Base-by-base conservation (phyloP, 2,329 filamentous ascomycete genomes). In the Epicoccum nigrum region DNA sequence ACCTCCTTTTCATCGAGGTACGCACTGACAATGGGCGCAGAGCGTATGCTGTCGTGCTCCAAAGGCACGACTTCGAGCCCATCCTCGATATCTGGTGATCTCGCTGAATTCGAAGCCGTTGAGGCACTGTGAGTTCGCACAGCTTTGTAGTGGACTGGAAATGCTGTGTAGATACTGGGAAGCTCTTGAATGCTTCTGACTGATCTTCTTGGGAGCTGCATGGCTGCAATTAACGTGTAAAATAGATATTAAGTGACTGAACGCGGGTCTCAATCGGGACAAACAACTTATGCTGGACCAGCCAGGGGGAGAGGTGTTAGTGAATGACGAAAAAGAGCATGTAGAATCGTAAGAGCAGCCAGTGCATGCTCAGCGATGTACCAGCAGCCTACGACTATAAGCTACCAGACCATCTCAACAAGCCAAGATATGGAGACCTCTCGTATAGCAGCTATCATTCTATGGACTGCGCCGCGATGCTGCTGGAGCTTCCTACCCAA, bases 51-150 rank as follows among this genome's bases (percentile, higher is more conserved):
- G 19, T 56, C 56, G 20, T 60, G 54, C 40, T 70, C 68, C 23
- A 71, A 48, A 0, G 68, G 68, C 7, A 70, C 65, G 0, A 68
- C 53, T 40, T 71, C 67, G 16, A 69, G 62, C n/a, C 67, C 68
- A 54, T 67, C 61, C 21, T 62, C 62, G 9, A 69, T 55, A 16
- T 56, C 37, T 23, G 54, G 44, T 15, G 56, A 47, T 2, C 51
- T 34, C 32, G 58, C 50, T 51, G 54, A 53, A 8, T 50, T 45
- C 4, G 56, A 62, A 6, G 56, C 35, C 16, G 59, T 52, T 4
- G 49, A 52, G 12, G 49, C 49, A 28, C 49, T 52, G 38, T 52
- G 44, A 4, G 51, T 35, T 33, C 54, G 28, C 48, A 51, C 15
- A 23, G 57, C 19, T 32, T 49, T 49, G 38, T 57, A 45, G 32